These are phyloP conservation scores for Knoxia roxburghii DNA, from an alignment of 257 asterid genomes.

Conservation along the genomic window DNA sequence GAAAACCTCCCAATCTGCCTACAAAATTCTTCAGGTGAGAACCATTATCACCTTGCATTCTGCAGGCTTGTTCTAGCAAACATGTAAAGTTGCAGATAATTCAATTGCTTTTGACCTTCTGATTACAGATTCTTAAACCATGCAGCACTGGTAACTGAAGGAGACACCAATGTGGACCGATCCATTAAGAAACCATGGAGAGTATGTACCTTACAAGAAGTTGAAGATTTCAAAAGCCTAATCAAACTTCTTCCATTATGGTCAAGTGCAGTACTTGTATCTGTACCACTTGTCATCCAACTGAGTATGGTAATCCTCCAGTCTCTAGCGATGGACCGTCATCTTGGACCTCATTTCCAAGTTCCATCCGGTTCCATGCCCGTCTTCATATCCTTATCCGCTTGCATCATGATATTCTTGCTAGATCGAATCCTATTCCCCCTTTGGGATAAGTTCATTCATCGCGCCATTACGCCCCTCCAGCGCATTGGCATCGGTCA, in stretches of 20 bases:
- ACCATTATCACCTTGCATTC: not conserved
- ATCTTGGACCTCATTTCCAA: constrained; percentile 35
- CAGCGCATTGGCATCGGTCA: constrained; percentile 60
- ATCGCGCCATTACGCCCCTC: constrained; percentile 42
- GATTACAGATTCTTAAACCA: constrained; percentile 51
- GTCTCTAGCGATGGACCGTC: constrained; percentile 64
- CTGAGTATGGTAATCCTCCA: constrained; percentile 48
- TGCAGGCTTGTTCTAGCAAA: not conserved
- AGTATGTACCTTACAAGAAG: constrained; percentile 44
- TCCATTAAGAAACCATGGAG: constrained; percentile 31
- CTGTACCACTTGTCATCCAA: constrained; percentile 61
- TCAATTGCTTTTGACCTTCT: not conserved
- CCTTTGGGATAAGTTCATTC: constrained; percentile 30
- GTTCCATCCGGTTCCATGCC: constrained; percentile 57
- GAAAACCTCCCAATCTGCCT: constrained; percentile 11
- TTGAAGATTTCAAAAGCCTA: constrained; percentile 55
- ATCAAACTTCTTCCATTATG: constrained; percentile 53
- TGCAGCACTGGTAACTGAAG: constrained; percentile 43
- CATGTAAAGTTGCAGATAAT: not conserved
- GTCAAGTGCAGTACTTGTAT: constrained; percentile 52
- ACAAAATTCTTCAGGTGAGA: constrained; percentile 22
- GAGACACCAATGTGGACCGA: constrained; percentile 20
- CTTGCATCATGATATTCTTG: constrained; percentile 36
- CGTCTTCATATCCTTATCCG: constrained; percentile 44
- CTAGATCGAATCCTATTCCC: constrained; percentile 45